These are phyloP conservation scores for Pseudognaphalium luteoalbum DNA, from an alignment of 129 eudicot genomes.

Conservation along the genomic window DNA sequence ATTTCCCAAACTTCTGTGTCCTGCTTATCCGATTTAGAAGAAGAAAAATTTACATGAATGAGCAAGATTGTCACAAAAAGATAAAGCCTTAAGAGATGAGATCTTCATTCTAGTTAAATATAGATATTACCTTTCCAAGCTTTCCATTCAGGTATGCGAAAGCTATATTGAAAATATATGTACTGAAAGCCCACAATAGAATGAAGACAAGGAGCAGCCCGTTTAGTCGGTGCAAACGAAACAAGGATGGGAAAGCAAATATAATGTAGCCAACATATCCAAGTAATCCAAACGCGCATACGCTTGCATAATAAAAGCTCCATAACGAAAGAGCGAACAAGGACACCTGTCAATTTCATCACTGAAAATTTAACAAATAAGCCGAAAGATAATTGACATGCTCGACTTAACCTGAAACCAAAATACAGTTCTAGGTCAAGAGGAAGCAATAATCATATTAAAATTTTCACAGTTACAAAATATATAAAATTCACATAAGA, in stretches of 20 bases:
- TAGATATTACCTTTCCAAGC: conserved; percentile 50
- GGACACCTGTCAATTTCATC: conserved; percentile 74
- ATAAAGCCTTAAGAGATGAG: conserved; percentile 3
- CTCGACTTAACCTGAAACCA: conserved; percentile 13
- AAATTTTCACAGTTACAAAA: conserved; percentile 14
- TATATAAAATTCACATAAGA: background rate
- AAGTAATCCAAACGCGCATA: conserved; percentile 78
- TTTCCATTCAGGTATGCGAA: conserved; percentile 51
- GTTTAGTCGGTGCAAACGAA: conserved; percentile 72
- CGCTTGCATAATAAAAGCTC: conserved; percentile 81
- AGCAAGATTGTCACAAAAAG: background rate
- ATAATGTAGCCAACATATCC: conserved; percentile 77
- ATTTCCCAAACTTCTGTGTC: conserved; percentile 94
- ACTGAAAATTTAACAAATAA: conserved; percentile 41
- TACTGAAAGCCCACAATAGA: conserved; percentile 77
- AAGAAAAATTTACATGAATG: conserved; percentile 12
- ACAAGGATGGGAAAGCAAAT: conserved; percentile 74
- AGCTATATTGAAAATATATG: conserved; percentile 72
- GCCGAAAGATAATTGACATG: conserved; percentile 30
- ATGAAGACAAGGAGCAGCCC: conserved; percentile 74
- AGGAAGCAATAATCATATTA: conserved; percentile 10
- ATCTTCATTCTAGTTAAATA: background rate
- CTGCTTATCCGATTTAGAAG: conserved; percentile 39
- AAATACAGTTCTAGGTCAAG: conserved; percentile 18
- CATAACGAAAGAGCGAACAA: conserved; percentile 76